These are phyloP conservation scores for Mortierella polycephala DNA, from an alignment of 371 early-diverging fungal genomes.

Conservation along the genomic window DNA sequence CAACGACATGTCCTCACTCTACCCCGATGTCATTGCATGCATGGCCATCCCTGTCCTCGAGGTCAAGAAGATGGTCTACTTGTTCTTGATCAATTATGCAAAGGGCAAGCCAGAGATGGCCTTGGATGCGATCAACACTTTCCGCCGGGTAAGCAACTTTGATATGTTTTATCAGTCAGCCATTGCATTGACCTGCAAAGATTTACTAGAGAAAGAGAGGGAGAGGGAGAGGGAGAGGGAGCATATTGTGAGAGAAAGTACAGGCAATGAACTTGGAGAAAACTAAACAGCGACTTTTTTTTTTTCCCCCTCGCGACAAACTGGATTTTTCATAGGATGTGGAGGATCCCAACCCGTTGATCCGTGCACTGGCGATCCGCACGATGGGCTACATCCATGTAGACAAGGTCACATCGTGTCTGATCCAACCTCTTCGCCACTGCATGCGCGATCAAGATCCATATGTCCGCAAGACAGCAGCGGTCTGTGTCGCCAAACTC, in stretches of 20 bases:
- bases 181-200: too few species aligned
- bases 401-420: conserved; percentile 90
- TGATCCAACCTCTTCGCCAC: conserved; percentile 87
- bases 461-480: conserved; percentile 78
- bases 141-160: conserved; percentile 63
- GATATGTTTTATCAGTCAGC: neutral
- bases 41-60: conserved; percentile 99
- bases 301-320: neutral
- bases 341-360: conserved; percentile 92
- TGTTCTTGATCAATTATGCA: conserved; percentile 87
- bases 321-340: conserved; percentile 77
- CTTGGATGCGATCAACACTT: conserved; percentile 80
- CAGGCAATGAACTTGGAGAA: neutral
- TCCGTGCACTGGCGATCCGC: conserved; percentile 96
- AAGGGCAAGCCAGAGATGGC: conserved; percentile 91
- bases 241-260: neutral
- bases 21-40: conserved; percentile 97
- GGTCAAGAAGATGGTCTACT: conserved; percentile 94
- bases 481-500: conserved; percentile 82
- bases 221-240: too few species aligned
- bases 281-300: neutral
- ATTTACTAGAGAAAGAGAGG: too few species aligned
- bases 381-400: conserved; percentile 81
- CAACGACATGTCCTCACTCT: conserved; percentile 86
- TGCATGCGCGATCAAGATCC: conserved; percentile 83